Conservation (phyloP, 176 grass and related monocot genomes). For the Calamus simplicifolius region DNA sequence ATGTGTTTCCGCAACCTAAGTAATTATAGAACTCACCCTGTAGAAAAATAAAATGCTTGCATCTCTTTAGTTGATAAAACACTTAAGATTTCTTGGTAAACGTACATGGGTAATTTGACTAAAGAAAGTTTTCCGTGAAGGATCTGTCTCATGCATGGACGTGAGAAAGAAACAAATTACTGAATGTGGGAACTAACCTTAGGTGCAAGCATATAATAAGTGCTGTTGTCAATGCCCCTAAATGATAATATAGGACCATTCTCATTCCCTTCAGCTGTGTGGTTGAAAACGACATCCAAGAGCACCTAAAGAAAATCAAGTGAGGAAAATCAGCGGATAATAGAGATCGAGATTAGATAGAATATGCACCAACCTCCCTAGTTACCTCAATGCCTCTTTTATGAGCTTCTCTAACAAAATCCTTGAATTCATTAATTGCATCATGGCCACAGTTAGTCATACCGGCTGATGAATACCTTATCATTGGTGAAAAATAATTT, state of each 20-base stretch:
- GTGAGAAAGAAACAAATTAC: no score
- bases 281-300: constrained; percentile 97
- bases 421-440: no score
- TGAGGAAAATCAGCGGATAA: background rate
- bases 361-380: constrained; percentile 5
- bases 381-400: constrained; percentile 84
- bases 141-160: no score
- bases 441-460: no score
- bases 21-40: no score
- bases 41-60: no score
- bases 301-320: constrained; percentile 44
- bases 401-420: background rate
- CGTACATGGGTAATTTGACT: no score
- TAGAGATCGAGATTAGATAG: background rate
- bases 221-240: constrained; percentile 88
- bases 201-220: constrained; percentile 98
- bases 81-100: no score
- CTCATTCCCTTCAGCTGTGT: constrained; percentile 98
- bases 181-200: constrained; percentile 40
- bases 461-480: no score
- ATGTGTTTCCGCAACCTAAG: no score
- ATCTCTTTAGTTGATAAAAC: no score
- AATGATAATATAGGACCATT: constrained; percentile 93
- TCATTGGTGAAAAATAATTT: background rate
- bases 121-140: no score